Evolutionary conservation across 1,284 basidiomycete genomes (phyloP).

Genomic region (Heimioporus retisporus): DNA sequence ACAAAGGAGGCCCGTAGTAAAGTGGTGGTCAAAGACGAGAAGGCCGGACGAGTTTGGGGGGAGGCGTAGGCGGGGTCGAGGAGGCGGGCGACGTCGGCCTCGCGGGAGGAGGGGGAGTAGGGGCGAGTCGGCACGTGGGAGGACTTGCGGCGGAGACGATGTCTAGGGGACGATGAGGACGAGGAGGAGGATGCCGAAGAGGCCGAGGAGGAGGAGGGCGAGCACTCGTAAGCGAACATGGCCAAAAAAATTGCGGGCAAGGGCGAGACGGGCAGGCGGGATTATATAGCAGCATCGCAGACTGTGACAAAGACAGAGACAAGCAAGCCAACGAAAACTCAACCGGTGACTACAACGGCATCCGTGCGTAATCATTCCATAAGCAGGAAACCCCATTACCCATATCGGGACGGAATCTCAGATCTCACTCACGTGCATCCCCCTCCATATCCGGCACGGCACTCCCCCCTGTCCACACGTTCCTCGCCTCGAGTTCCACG

Average conservation of each 20-base stretch:
- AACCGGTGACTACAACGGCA: conserved; percentile 33
- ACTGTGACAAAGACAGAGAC: conserved; percentile 37
- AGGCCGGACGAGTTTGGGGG: conserved; percentile 56
- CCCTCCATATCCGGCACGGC: conserved; percentile 27
- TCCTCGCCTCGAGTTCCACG: conserved; percentile 40
- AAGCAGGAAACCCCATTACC: conserved; percentile 30
- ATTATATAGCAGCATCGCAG: conserved; percentile 41
- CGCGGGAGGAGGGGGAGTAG: conserved; percentile 43
- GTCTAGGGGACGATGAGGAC: conserved; percentile 31
- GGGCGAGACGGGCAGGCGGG: conserved; percentile 32
- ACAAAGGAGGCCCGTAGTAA: conserved; percentile 49
- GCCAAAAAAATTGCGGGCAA: too few species aligned
- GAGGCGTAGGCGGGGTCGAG: conserved; percentile 72
- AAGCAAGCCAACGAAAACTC: conserved; percentile 37
- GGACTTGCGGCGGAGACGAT: conserved; percentile 33
- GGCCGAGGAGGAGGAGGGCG: too few species aligned
- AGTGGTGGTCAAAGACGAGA: conserved; percentile 68
- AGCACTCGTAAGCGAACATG: conserved; percentile 29
- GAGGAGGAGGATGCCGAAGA: conserved; percentile 28
- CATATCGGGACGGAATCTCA: conserved; percentile 38
- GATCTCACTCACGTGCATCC: conserved; percentile 40
- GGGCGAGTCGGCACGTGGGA: conserved; percentile 34
- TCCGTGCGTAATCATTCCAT: conserved; percentile 43
- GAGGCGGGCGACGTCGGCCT: conserved; percentile 65
- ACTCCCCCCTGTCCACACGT: conserved; percentile 33